Evolutionary conservation across 148 eudicot genomes (phyloP).

Genomic region (Rhododendron williamsianum): DNA sequence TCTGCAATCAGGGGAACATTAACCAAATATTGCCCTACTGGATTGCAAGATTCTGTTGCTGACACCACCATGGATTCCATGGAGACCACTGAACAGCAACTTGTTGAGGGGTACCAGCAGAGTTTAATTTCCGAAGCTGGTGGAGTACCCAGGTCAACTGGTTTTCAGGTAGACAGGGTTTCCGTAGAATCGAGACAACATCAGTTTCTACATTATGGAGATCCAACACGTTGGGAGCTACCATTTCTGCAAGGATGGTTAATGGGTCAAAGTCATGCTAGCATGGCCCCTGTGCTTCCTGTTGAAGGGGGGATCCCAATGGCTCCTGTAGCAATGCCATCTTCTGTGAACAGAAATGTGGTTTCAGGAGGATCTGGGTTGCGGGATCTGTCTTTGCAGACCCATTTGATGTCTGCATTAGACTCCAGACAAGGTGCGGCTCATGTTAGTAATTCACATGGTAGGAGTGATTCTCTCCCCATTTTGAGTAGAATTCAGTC

Average conservation of each 20-base stretch:
- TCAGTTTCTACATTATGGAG: conserved; percentile 16
- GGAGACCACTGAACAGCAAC: conserved; percentile 9
- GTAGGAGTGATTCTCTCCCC: conserved; percentile 7
- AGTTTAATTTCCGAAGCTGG: conserved; percentile 6
- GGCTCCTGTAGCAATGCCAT: conserved; percentile 10
- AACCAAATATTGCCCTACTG: conserved; percentile 4
- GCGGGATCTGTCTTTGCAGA: conserved; percentile 7
- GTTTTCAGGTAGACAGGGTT: conserved; percentile 7
- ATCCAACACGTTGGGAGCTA: conserved; percentile 23
- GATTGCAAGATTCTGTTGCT: conserved; percentile 9
- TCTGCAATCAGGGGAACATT: conserved; percentile 7
- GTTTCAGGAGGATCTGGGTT: conserved; percentile 14
- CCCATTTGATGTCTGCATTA: not conserved
- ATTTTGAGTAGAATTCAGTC: conserved; percentile 23
- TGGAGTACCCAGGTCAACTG: conserved; percentile 2
- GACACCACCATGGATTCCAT: conserved; percentile 13
- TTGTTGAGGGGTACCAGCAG: conserved; percentile 11
- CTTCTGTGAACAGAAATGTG: conserved; percentile 2
- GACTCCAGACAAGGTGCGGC: conserved; percentile 7
- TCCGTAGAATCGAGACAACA: not conserved
- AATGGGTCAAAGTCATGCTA: conserved; percentile 25
- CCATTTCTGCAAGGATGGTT: conserved; percentile 32
- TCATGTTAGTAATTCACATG: not conserved
- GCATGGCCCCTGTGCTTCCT: conserved; percentile 13
- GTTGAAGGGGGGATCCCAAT: conserved; percentile 3